Evolutionary conservation across 768 basidiomycete genomes (phyloP), one percentile per base, ranked within the genome.

Genomic region (Goffeauzyma gilvescens): DNA sequence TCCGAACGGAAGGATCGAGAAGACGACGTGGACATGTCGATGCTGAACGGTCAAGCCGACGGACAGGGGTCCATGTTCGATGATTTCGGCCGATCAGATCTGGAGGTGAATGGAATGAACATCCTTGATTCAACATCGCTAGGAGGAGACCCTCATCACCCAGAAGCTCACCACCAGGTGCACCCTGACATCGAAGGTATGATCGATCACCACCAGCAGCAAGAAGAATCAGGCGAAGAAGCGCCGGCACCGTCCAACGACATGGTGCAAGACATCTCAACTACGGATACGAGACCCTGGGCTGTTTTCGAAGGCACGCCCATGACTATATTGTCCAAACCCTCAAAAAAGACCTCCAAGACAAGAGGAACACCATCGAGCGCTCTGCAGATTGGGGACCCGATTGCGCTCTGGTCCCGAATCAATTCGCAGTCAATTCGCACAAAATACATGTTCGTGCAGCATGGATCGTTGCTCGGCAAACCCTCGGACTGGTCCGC

Each of bases 381-480:
- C n/a, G n/a, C n/a, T n/a, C 85, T 93, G 62, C 72, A 85, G 42
- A 79, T 79, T 22, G 80, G 81, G 36, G 81, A 83, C 17, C 80
- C 84, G 26, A 82, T 95, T 38, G 83, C 84, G 41, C 73, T 95
- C 35, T 90, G 87, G 72, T 86, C 87, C 63, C 79, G 87, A 56
- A 85, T 95, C 71, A 87, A 90, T 65, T 83, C 82, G 12, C 87
- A 95, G 66, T 86, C 87, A 28, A 86, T 90, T 46, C 79, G 87
- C 58, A 93, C 87, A 44, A 90, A 90, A 69, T 95, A 89, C 65
- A 86, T 95, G 82, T 83, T 81, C 42, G 78, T 89, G 60, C 84
- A 89, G 53, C 74, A 76, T 53, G 75, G 73, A 39, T 75, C 78
- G 57, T 67, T 85, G 45, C 32, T 42, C 24, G 49, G 49, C 13